Conservation (phyloP, 768 basidiomycete genomes). For the Hebeloma cylindrosporum region DNA sequence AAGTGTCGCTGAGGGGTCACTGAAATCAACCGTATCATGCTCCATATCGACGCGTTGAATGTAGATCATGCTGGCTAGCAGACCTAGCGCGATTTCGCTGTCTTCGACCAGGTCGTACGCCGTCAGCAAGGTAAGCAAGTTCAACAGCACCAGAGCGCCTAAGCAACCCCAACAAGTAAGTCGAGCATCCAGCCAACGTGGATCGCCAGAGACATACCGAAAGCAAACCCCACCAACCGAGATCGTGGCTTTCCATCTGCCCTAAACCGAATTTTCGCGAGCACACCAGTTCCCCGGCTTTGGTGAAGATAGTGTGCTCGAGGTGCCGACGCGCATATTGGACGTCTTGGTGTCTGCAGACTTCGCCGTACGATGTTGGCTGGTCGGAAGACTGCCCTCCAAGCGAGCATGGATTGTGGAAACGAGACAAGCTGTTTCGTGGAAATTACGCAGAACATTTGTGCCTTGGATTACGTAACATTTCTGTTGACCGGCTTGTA, state of each 20-base stretch:
- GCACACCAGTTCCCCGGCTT: constrained; percentile 23
- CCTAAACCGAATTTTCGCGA: constrained; percentile 31
- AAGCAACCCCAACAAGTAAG: background rate
- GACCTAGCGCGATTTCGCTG: constrained; percentile 25
- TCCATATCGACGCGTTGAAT: constrained; percentile 31
- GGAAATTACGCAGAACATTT: no score
- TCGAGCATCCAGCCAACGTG: background rate
- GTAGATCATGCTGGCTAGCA: constrained; percentile 30
- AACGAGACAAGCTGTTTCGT: constrained; percentile 3
- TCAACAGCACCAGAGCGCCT: constrained; percentile 21
- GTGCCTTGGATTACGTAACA: constrained; percentile 1
- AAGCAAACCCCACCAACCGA: constrained; percentile 30
- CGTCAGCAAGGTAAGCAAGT: constrained; percentile 17
- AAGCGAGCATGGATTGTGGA: constrained; percentile 30
- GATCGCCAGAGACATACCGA: constrained; percentile 26
- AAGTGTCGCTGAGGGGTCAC: constrained; percentile 22
- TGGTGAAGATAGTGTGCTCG: constrained; percentile 13
- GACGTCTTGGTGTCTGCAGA: constrained; percentile 14
- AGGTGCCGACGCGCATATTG: constrained; percentile 14
- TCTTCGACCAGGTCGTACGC: constrained; percentile 28
- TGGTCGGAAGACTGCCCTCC: constrained; percentile 29
- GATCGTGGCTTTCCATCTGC: constrained; percentile 38
- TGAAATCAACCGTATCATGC: constrained; percentile 26
- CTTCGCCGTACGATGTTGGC: constrained; percentile 19
- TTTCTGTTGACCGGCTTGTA: no score